These are phyloP conservation scores for Cylindrodendrum hubeiense DNA, from an alignment of 2,329 filamentous ascomycete species.

Conservation along the genomic window DNA sequence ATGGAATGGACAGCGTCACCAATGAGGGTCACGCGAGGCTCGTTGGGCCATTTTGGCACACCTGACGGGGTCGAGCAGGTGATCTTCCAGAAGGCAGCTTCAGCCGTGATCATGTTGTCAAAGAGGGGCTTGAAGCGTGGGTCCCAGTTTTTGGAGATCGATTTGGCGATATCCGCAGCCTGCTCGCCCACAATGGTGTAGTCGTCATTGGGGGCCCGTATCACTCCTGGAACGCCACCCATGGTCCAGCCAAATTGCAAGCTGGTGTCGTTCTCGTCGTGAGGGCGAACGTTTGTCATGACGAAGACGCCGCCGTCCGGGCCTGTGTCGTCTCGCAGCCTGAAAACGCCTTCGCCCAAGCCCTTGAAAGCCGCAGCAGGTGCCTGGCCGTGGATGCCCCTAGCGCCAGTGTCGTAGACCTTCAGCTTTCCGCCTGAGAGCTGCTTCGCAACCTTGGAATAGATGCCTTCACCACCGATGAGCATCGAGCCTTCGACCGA, in stretches of 20 bases:
- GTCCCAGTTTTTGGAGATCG: conserved; percentile 67
- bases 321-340: conserved; percentile 62
- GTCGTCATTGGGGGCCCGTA: conserved; percentile 70
- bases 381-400: conserved; percentile 75
- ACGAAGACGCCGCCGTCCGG: conserved; percentile 62
- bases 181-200: conserved; percentile 67
- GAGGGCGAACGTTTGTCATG: conserved; percentile 74
- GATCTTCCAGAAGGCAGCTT: conserved; percentile 76
- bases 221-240: conserved; percentile 67
- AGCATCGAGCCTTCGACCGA: conserved; percentile 70
- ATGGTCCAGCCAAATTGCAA: conserved; percentile 75
- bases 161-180: conserved; percentile 70
- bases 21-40: conserved; percentile 68
- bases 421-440: conserved; percentile 69
- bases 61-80: conserved; percentile 71
- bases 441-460: conserved; percentile 71
- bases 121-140: conserved; percentile 67
- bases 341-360: conserved; percentile 73
- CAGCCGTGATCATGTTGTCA: conserved; percentile 66
- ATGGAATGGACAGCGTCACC: conserved; percentile 70
- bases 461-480: conserved; percentile 72
- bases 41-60: conserved; percentile 71
- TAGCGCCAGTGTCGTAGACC: conserved; percentile 72
- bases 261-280: conserved; percentile 69
- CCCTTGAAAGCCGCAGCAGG: conserved; percentile 71